Evolutionary conservation across 2,329 filamentous ascomycete species (phyloP), one percentile per base, ranked within the genome.

Genomic region (Cladophialophora yegresii): DNA sequence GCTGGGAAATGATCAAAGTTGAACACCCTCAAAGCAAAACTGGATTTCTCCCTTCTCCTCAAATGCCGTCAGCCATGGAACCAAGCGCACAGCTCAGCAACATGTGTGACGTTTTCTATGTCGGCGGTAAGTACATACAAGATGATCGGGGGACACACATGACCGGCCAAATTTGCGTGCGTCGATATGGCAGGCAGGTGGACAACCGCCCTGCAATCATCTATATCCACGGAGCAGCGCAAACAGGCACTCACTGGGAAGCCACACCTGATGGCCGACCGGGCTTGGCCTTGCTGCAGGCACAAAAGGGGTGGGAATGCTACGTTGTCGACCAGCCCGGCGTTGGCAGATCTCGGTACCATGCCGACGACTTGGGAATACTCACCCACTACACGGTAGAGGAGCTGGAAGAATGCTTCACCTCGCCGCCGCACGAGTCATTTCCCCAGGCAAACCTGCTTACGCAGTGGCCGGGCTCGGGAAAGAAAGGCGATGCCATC

Each of bases 261-360:
- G 82, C 81, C 63, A 83, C 79, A 36, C 81, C 81, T 3, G 80
- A 83, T 65, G 77, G 77, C 36, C 73, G 77, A 7, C 66, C 73
- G 63, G 81, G 81, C 49, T 83, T 80, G 80, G 58, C 58, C 22
- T 8, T 61, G 12, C 58, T 61, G 13, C 58, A 61, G 26, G 58
- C 58, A 4, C 45, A 54, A 26, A 49, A 45, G 40, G 58, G 58
- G 6, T 61, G 58, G 58, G 58, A 61, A 47, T 61, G 58, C 36
- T 61, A 30, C 23, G 79, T 80, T 2, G 78, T 80, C 0, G 79
- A 77, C 65, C 82, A 81, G 63, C 71, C 22, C 81, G 78, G 76
- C 79, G 79, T 0, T 77, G 81, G 69, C 72, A 80, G 12, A 69
- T 61, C 58, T 26, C 58, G 49, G 9, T 61, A 61, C 50, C 49